phyloP scores from a whole-genome alignment of 768 basidiomycete species.

The Mycena galericulata region DNA sequence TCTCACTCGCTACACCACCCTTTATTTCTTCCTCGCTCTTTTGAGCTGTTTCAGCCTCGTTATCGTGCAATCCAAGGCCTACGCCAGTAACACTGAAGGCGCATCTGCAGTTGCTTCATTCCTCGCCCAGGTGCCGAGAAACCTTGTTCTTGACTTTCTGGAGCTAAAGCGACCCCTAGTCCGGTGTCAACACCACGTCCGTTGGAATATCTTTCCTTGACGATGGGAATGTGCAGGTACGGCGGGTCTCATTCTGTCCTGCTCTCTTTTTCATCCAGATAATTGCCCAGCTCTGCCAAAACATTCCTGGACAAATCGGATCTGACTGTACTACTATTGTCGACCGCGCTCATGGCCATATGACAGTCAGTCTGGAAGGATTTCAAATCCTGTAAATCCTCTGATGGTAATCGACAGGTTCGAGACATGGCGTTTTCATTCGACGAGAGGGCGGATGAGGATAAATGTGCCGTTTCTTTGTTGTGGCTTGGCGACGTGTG shows the following conservation, averaged over 20 bases:
- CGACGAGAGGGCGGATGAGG: constrained; percentile 22
- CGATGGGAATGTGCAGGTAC: constrained; percentile 36
- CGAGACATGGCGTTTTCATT: constrained; percentile 17
- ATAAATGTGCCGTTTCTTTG: constrained; percentile 56
- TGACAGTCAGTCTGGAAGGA: constrained; percentile 21
- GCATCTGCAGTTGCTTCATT: constrained; percentile 46
- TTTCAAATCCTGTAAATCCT: background rate
- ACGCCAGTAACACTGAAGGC: constrained; percentile 51
- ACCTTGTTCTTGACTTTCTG: constrained; percentile 32
- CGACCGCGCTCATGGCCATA: constrained; percentile 12
- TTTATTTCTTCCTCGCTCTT: constrained; percentile 62
- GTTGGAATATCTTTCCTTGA: constrained; percentile 27
- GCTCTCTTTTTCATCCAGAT: constrained; percentile 9
- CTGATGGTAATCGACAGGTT: constrained; percentile 8
- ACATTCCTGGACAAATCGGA: constrained; percentile 47
- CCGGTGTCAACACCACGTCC: constrained; percentile 20
- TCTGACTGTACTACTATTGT: constrained; percentile 38
- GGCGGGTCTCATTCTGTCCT: constrained; percentile 1
- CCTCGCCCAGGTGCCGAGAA: constrained; percentile 38
- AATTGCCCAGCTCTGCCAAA: constrained; percentile 49
- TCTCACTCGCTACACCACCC: constrained; percentile 59
- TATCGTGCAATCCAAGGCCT: constrained; percentile 53
- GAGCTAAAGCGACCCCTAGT: background rate
- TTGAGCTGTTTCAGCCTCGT: constrained; percentile 54
- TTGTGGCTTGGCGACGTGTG: constrained; percentile 61